A percentile compares a stretch with the other conserved stretches of the same genome.
Evolutionary conservation across 768 basidiomycete species (phyloP).

Genomic region (Lanmaoa rubissima): DNA sequence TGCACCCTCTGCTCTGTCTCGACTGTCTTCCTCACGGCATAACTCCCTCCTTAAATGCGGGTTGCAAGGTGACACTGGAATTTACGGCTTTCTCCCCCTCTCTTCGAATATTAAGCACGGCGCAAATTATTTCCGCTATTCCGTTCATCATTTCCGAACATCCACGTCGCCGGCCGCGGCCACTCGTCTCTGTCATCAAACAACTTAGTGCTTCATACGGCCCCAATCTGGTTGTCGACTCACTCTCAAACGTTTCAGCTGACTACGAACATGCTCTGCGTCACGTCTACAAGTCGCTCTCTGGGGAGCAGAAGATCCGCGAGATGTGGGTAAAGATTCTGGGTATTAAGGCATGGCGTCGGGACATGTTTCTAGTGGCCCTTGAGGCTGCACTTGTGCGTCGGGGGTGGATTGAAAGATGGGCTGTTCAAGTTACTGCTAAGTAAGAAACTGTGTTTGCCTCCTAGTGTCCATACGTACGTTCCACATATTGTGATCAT

Average conservation of each 20-base stretch:
- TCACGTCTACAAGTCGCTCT: slow-evolving; percentile 6
- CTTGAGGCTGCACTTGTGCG: slow-evolving; percentile 55
- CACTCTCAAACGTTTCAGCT: slow-evolving; percentile 41
- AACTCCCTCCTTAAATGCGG: slow-evolving; percentile 14
- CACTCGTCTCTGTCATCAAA: slow-evolving; percentile 39
- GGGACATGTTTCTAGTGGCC: slow-evolving; percentile 43
- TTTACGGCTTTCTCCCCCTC: slow-evolving; percentile 40
- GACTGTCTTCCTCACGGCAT: slow-evolving; percentile 13
- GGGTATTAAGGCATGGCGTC: slow-evolving; percentile 43
- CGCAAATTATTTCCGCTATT: slow-evolving; percentile 42
- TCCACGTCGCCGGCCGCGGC: slow-evolving; percentile 36
- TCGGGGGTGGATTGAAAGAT: slow-evolving; percentile 44
- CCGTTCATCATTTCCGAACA: slow-evolving; percentile 41
- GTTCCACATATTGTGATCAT: background rate
- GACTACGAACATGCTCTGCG: slow-evolving; percentile 25
- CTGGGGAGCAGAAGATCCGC: slow-evolving; percentile 12
- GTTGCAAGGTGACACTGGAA: slow-evolving; percentile 28
- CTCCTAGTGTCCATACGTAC: background rate
- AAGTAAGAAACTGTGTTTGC: slow-evolving; percentile 8
- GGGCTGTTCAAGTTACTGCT: slow-evolving; percentile 35
- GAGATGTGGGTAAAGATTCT: slow-evolving; percentile 14
- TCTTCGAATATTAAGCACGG: slow-evolving; percentile 33
- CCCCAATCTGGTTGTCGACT: slow-evolving; percentile 31
- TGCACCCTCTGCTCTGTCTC: slow-evolving; percentile 22
- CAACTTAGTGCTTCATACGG: slow-evolving; percentile 30